A percentile compares a stretch with the other conserved stretches of the same genome.
Evolutionary conservation across 192 early-diverging fungal genomes (phyloP).

Genomic region (Lobosporangium transversale): DNA sequence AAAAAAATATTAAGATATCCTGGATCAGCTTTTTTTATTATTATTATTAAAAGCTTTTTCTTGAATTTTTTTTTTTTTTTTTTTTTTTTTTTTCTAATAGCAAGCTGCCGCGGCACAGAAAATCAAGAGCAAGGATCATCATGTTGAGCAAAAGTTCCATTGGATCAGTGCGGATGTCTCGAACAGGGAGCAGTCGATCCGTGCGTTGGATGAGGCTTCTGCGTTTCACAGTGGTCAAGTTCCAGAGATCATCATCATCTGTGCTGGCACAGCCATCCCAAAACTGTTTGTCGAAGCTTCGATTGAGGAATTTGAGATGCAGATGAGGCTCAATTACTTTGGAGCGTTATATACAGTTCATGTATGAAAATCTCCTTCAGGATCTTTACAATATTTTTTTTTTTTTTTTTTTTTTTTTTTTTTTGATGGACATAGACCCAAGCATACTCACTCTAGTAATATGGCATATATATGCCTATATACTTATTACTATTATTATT

Average conservation of each 20-base stretch:
- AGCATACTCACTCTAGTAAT: too few species aligned
- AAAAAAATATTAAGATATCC: constrained; percentile 2
- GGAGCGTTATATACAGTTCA: constrained; percentile 73
- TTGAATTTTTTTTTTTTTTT: too few species aligned
- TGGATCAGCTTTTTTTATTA: background rate
- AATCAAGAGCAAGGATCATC: constrained; percentile 16
- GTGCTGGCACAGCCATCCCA: constrained; percentile 67
- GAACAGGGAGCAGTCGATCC: constrained; percentile 56
- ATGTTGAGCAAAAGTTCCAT: constrained; percentile 55
- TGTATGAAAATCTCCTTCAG: too few species aligned
- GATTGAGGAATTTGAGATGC: constrained; percentile 61
- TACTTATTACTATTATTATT: background rate
- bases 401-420: too few species aligned
- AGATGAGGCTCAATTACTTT: constrained; percentile 75
- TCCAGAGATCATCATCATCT: constrained; percentile 66
- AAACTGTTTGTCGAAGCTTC: constrained; percentile 74
- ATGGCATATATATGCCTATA: too few species aligned
- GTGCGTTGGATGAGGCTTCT: constrained; percentile 68
- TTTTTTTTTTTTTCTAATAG: too few species aligned
- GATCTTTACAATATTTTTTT: too few species aligned
- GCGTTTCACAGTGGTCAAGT: constrained; percentile 57
- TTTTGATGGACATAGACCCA: too few species aligned
- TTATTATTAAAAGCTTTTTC: background rate
- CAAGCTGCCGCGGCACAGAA: constrained; percentile 29
- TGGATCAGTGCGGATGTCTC: constrained; percentile 74